A percentile compares a stretch with the other conserved stretches of the same genome.
Conservation (phyloP, 495 filamentous ascomycete genomes). For the Daldinia decipiens region DNA sequence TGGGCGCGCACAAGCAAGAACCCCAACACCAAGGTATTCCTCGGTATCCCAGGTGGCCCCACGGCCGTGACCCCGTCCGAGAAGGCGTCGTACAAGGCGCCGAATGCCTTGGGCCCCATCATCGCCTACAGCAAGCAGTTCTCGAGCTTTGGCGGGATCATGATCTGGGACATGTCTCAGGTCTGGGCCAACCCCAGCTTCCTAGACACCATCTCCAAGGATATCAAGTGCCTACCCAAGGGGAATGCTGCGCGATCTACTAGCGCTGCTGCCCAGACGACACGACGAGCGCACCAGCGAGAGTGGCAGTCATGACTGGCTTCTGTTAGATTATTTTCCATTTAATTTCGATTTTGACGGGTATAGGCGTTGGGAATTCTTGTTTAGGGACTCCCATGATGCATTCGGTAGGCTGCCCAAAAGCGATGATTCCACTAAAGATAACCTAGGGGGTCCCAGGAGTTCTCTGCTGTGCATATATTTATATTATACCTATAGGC, state of each 20-base stretch:
- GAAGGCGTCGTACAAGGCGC: conserved; percentile 65
- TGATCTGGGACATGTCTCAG: conserved; percentile 77
- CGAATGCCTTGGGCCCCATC: conserved; percentile 56
- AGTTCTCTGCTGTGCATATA: too few relatives aligned
- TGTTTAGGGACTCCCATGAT: too few relatives aligned
- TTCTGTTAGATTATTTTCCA: background rate
- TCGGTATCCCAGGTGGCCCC: conserved; percentile 71
- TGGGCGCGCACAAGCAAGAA: conserved; percentile 75
- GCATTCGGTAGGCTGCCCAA: too few relatives aligned
- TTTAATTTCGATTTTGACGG: background rate
- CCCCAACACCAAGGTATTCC: conserved; percentile 67
- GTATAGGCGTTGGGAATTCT: too few relatives aligned
- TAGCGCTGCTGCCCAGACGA: background rate
- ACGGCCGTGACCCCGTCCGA: conserved; percentile 64
- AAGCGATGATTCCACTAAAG: too few relatives aligned
- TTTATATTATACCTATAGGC: background rate
- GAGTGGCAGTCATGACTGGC: conserved; percentile 22
- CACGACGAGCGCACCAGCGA: conserved; percentile 28
- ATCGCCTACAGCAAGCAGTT: conserved; percentile 63
- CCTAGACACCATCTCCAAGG: conserved; percentile 45
- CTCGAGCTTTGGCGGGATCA: conserved; percentile 71
- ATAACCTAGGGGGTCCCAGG: too few relatives aligned
- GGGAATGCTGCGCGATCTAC: conserved; percentile 16
- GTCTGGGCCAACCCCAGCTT: conserved; percentile 67
- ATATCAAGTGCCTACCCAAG: conserved; percentile 26